Evolutionary conservation across 331 rosid genomes (phyloP).

Genomic region (Quercus tomentella): DNA sequence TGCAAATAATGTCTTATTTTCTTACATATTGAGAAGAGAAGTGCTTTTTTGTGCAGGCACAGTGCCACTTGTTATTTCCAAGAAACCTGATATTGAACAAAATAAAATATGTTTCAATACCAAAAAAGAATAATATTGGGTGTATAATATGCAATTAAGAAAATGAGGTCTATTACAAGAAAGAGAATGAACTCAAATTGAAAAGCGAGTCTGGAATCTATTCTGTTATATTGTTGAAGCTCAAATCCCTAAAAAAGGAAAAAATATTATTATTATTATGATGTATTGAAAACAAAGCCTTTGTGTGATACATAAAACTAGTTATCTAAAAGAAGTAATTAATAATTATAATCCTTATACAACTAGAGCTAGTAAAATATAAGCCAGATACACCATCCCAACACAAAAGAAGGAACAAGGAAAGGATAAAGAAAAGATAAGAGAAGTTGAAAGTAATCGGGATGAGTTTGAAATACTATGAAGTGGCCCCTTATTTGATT

Average conservation of each 20-base stretch:
- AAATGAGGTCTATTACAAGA: slow-evolving; percentile 47
- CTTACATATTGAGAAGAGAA: slow-evolving; percentile 59
- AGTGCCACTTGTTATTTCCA: slow-evolving; percentile 69
- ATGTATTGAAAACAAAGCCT: not conserved
- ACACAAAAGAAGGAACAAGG: not conserved
- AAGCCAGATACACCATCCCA: not conserved
- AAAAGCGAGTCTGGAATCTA: slow-evolving; percentile 59
- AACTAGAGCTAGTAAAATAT: too few relatives aligned
- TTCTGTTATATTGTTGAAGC: slow-evolving; percentile 74
- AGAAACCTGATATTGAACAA: slow-evolving; percentile 50
- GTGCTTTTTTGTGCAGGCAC: slow-evolving; percentile 40
- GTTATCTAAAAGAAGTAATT: not conserved
- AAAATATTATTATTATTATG: too few relatives aligned
- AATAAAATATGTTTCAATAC: slow-evolving; percentile 10
- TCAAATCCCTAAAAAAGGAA: slow-evolving; percentile 57
- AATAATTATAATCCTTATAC: too few relatives aligned
- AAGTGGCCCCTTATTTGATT: not conserved
- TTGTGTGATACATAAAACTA: not conserved
- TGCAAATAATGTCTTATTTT: slow-evolving; percentile 11
- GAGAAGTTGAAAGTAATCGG: not conserved
- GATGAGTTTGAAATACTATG: not conserved
- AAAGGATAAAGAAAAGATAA: not conserved
- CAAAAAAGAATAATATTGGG: not conserved
- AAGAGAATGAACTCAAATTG: slow-evolving; percentile 46
- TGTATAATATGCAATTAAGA: not conserved